Evolutionary conservation across 2,329 filamentous ascomycete species (phyloP), one percentile per base, ranked within the genome.

Genomic region (Pseudogymnoascus sp.): DNA sequence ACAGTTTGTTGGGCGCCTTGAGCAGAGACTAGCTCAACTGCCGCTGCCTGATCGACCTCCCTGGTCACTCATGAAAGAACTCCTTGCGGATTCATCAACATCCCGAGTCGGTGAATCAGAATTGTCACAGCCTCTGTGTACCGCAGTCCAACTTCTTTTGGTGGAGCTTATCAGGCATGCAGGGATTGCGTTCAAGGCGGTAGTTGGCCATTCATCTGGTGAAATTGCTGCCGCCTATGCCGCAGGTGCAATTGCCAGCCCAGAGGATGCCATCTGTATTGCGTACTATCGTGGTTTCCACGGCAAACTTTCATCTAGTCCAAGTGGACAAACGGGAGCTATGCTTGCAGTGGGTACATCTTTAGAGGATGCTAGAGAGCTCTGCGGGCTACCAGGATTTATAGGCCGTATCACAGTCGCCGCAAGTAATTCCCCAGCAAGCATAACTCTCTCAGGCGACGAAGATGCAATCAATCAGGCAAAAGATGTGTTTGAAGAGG

Each of bases 331-430:
- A 37, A 71, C 71, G 8, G 83, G 83, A 0, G 73, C 77, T 11
- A 86, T 85, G 84, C 76, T 84, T 69, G 83, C 83, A 0, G 80
- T 83, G 1, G 83, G 69, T 34, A 40, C 21, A n/a, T 61, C 16
- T 68, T 70, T 21, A 68, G 67, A 31, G 59, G 46, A 56, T 56
- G 23, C 23, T 11, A 18, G 23, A 31, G 31, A 34, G 46, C 23
- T 56, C 23, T 56, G 46, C 46, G 23, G n/a, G 12, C 36, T 40
- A n/a, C 38, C 38, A 18, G 16, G 16, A 21, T 42, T 42, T 11
- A 42, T 18, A 10, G 38, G 38, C 7, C 36, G 64, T 11, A 64
- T 67, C 66, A 70, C 68, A 34, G 69, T 77, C n/a, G 76, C 75
- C 7, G 75, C 72, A 28, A 68, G 70, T 28, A 75, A 73, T 60